These are phyloP conservation scores for Moesziomyces aphidis DNA, from an alignment of 1,284 basidiomycete species.

Conservation along the genomic window DNA sequence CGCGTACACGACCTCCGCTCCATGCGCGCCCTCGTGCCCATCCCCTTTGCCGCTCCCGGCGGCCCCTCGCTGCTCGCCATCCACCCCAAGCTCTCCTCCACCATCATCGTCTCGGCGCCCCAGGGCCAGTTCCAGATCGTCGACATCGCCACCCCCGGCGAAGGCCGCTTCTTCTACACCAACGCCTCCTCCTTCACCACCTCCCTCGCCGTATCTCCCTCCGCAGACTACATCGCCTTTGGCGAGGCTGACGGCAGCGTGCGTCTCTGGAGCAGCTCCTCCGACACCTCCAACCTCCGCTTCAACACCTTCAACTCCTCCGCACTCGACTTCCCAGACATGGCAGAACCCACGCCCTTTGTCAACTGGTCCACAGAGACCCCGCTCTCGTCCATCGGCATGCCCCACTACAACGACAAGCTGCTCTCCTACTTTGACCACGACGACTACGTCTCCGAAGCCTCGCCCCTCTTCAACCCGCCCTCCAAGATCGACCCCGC, in stretches of 20 bases:
- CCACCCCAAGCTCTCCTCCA: slow-evolving; percentile 82
- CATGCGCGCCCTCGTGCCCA: slow-evolving; percentile 81
- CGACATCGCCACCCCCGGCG: slow-evolving; percentile 79
- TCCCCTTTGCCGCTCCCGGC: slow-evolving; percentile 80
- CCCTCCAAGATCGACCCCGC: slow-evolving; percentile 82
- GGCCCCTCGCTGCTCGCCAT: slow-evolving; percentile 88
- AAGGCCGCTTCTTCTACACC: slow-evolving; percentile 78
- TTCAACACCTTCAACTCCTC: slow-evolving; percentile 90
- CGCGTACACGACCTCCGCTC: slow-evolving; percentile 91
- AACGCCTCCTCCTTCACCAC: slow-evolving; percentile 79
- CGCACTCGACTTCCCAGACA: slow-evolving; percentile 85
- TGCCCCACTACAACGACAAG: slow-evolving; percentile 83
- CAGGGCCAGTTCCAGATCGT: slow-evolving; percentile 90
- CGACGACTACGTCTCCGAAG: slow-evolving; percentile 54
- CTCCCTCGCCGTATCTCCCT: slow-evolving; percentile 83
- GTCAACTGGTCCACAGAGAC: slow-evolving; percentile 85
- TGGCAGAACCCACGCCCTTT: slow-evolving; percentile 75
- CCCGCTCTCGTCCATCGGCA: slow-evolving; percentile 89
- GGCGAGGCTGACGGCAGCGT: slow-evolving; percentile 88
- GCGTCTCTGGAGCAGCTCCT: slow-evolving; percentile 81
- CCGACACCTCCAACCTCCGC: slow-evolving; percentile 70
- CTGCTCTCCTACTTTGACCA: slow-evolving; percentile 82
- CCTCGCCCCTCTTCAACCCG: slow-evolving; percentile 72
- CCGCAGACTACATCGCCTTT: slow-evolving; percentile 89
- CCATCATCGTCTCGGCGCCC: slow-evolving; percentile 82